Evolutionary conservation across 2,329 filamentous ascomycete genomes (phyloP).

Genomic region (Talaromyces atroroseus): DNA sequence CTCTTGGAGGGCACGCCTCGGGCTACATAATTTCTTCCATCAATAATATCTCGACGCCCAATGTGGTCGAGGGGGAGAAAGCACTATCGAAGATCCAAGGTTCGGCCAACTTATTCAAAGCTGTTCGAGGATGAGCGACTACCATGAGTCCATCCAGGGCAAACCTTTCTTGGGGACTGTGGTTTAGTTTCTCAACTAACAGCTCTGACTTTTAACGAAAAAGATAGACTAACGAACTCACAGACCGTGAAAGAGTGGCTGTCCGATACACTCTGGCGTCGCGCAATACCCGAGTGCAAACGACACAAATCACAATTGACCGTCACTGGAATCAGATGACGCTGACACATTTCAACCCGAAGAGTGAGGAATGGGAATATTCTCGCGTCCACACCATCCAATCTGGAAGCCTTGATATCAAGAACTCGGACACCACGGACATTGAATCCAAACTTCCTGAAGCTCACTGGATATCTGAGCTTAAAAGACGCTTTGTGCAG

Average conservation of each 20-base stretch:
- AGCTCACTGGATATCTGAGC: neutral
- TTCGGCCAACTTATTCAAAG: neutral
- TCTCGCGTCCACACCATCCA: neutral
- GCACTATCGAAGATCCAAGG: conserved; percentile 3
- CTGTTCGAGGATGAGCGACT: neutral
- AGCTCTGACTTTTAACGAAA: neutral
- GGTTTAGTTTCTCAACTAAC: neutral
- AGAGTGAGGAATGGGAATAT: conserved; percentile 7
- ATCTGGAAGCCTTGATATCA: neutral
- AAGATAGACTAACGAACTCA: neutral
- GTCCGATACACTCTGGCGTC: neutral
- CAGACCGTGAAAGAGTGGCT: conserved; percentile 10
- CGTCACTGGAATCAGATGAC: conserved; percentile 5
- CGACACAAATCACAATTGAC: conserved; percentile 6
- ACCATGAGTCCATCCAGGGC: too few relatives aligned
- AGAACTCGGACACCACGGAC: neutral
- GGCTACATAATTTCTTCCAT: conserved; percentile 8
- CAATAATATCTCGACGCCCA: conserved; percentile 1
- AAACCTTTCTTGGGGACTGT: neutral
- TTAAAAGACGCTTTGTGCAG: conserved; percentile 10
- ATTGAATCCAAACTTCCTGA: neutral
- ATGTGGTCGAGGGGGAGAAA: conserved; percentile 8
- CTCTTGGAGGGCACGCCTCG: neutral
- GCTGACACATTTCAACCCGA: neutral
- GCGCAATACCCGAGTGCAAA: neutral